Base-by-base conservation (phyloP, 2,329 filamentous ascomycete species). In the Paecilomyces niveus region DNA sequence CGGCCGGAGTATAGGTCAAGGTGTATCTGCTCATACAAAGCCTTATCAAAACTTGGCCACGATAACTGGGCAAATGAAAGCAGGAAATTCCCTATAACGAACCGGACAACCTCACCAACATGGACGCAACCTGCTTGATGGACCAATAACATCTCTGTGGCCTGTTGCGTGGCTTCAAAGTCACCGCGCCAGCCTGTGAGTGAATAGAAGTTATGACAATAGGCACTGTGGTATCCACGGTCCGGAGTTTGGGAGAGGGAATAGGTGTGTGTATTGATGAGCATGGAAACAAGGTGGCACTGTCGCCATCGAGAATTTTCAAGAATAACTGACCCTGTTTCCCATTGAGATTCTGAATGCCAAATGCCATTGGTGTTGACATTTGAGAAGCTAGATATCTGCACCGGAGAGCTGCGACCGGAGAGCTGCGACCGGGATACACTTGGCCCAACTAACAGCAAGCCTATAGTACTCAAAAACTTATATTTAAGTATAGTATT, bases 61-160 rank as follows among this genome's bases (percentile, higher is more conserved):
- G 31, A 52, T 10, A 55, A 53, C 26, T 54, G 26, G 11, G 50
- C 15, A 49, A 53, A 29, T 21, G 56, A 39, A 31, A 21, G 7
- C 26, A 13, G 26, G 21, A 54, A 53, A 54, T 57, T 24, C 13
- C 5, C 52, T 31, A 53, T 54, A 21, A 67, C 74, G 70, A 87
- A 96, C 78, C 94, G 89, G 63, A 97, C 86, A 45, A 97, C 88
- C 78, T 97, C 92, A 72, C 94, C 94, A 64, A 97, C 89, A 76
- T 93, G 96, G 72, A 97, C 89, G 77, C 84, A 90, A 70, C 94
- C 94, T 63, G 88, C 83, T 77, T 97, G 94, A 76, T 97, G 90
- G 61, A 96, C 80, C 71, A 97, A 85, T 64, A 97, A 81, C 94
- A 97, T 97, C 26, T 74, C 65, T 59, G 62, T 62, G 50, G 64